These are phyloP conservation scores for Alternaria incomplexa DNA, from an alignment of 2,329 filamentous ascomycete genomes.

Conservation along the genomic window DNA sequence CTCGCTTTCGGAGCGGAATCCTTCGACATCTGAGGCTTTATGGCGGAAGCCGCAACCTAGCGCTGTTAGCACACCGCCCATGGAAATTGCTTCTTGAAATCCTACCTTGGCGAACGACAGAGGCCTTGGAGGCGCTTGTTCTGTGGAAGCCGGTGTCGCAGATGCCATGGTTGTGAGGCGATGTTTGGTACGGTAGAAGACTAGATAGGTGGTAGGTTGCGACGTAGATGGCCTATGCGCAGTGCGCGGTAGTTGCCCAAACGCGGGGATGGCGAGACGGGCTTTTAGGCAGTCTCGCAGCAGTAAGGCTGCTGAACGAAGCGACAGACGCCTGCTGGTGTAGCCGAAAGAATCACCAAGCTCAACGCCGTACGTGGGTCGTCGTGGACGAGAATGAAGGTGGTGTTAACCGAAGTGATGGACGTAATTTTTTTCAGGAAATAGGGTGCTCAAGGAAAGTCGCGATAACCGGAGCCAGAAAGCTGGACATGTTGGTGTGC, in stretches of 20 bases:
- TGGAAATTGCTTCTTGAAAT: not conserved
- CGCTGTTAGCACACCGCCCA: constrained; percentile 17
- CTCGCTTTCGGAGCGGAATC: constrained; percentile 31
- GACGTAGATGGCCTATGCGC: not conserved
- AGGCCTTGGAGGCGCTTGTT: constrained; percentile 56
- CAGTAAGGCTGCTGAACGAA: not conserved
- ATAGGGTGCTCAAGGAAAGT: constrained; percentile 61
- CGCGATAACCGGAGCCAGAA: constrained; percentile 53
- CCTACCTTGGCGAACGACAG: constrained; percentile 77
- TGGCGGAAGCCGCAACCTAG: constrained; percentile 52
- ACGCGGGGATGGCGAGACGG: constrained; percentile 3
- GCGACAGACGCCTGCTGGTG: not conserved
- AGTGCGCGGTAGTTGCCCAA: constrained; percentile 6
- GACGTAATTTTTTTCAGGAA: constrained; percentile 47
- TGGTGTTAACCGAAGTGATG: constrained; percentile 31
- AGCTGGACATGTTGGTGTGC: constrained; percentile 58
- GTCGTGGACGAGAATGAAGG: constrained; percentile 38
- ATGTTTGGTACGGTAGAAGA: constrained; percentile 6
- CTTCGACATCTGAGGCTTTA: constrained; percentile 37
- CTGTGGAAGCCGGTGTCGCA: constrained; percentile 34
- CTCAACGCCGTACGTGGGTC: constrained; percentile 30
- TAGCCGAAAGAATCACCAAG: constrained; percentile 26
- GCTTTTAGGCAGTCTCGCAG: not conserved
- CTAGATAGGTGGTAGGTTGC: constrained; percentile 16
- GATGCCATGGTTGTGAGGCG: constrained; percentile 37